Base-by-base conservation (phyloP, 768 basidiomycete species). In the Suillus hirtellus region DNA sequence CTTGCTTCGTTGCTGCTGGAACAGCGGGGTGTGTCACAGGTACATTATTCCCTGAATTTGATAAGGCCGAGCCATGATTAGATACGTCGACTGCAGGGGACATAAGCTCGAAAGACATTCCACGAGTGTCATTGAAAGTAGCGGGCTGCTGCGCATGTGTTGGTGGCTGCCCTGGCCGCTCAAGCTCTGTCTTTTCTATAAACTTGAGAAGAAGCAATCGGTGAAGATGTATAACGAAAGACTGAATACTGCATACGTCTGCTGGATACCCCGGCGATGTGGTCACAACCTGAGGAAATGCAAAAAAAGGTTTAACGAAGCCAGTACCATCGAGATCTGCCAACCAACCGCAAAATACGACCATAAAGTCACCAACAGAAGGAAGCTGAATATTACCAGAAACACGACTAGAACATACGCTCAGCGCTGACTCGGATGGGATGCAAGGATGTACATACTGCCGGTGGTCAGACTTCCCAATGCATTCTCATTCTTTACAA, bases 351-450 rank as follows among this genome's bases (percentile, higher is more conserved):
- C 86, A 24, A 82, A 61, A 76, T 96, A 96, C 15, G 88, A 83
- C 93, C 93, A 95, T 0, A 88, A 50, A 80, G 86, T 82, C 84
- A 93, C 84, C n/a, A 88, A 65, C 53, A 84, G 84, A 24, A 96
- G 70, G 5, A 90, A 63, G 43, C 76, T 77, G 69, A 88, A 95
- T 1, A 88, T 81, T 2, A 83, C 80, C 59, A 95, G 71, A 63
- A 91, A 81, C 3, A 79, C 86, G 64, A 92, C 93, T 95, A 64
- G 56, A 55, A 42, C 31, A 15, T 44, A 14, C 31, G 21, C 27
- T 49, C 38, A 58, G 59, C 38, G 44, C 17, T 42, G 56, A 37
- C 10, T 37, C 35, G 10, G 35, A 58, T 42, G 56, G 24, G 10
- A 19, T 21, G 1, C 19, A n/a, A 49, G 47, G 56, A 15, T 47